These are phyloP conservation scores for Corylus avellana DNA, from an alignment of 306 rosid species.

Conservation along the genomic window DNA sequence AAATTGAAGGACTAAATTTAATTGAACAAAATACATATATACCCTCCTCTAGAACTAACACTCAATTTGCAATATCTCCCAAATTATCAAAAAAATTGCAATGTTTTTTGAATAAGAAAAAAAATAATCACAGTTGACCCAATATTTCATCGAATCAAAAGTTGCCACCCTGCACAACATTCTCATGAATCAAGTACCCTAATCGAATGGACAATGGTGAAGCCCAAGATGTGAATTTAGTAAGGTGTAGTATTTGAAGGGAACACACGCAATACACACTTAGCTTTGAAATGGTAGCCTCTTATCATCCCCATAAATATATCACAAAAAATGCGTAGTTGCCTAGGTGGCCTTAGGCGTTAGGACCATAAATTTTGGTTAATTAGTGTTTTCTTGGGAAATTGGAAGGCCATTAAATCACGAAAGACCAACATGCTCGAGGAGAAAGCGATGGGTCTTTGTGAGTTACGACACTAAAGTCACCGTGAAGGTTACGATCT, in stretches of 20 bases:
- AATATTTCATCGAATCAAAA: neutral
- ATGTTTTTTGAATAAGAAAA: no score
- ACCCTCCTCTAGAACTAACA: no score
- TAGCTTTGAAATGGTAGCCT: neutral
- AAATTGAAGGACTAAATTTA: no score
- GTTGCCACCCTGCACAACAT: neutral
- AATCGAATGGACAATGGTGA: neutral
- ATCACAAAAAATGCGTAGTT: no score
- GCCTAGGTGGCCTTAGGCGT: neutral
- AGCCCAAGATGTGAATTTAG: constrained; percentile 9
- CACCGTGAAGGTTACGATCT: constrained; percentile 28
- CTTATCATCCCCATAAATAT: neutral
- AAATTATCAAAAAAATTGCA: no score
- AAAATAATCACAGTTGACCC: neutral
- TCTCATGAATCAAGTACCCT: neutral
- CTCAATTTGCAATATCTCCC: no score
- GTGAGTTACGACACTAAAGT: constrained; percentile 34
- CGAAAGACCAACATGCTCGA: constrained; percentile 56
- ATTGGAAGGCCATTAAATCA: constrained; percentile 24
- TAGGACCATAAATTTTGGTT: neutral
- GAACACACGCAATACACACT: constrained; percentile 25
- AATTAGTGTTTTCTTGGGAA: neutral
- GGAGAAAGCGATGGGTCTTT: constrained; percentile 44
- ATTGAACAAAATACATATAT: no score
- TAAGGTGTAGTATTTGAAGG: constrained; percentile 17